Percentiles rank a stretch among this genome's conserved stretches.
phyloP scores from a whole-genome alignment of 2,329 filamentous ascomycete species.

The Clarireedia hainanense region DNA sequence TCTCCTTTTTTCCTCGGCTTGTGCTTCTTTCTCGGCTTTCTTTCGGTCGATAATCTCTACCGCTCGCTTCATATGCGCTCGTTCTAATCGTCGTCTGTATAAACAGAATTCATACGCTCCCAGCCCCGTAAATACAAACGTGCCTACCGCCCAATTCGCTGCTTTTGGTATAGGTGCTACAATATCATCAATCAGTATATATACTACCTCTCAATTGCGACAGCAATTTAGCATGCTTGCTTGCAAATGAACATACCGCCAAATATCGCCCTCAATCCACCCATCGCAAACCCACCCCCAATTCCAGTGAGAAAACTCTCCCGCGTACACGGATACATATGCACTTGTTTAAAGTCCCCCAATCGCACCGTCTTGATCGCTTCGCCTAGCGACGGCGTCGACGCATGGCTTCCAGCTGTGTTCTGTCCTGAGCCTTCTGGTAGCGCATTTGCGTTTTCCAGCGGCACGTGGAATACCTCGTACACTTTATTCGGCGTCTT shows the following conservation, averaged over 20 bases:
- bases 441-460: conserved; percentile 26
- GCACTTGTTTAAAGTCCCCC: conserved; percentile 63
- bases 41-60: conserved; percentile 75
- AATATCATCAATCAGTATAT: neutral
- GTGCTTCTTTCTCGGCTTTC: conserved; percentile 54
- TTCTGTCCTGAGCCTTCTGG: conserved; percentile 29
- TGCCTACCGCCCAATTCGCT: conserved; percentile 78
- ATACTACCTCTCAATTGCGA: neutral
- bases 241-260: conserved; percentile 48
- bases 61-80: conserved; percentile 74
- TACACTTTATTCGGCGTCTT: conserved; percentile 31
- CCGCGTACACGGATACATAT: conserved; percentile 75
- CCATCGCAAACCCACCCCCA: conserved; percentile 66
- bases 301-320: conserved; percentile 81
- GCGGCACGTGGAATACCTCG: conserved; percentile 32
- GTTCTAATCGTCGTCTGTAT: conserved; percentile 63
- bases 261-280: conserved; percentile 64
- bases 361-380: conserved; percentile 59
- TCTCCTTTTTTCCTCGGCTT: conserved; percentile 33
- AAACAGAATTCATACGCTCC: conserved; percentile 80
- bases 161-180: conserved; percentile 55
- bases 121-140: conserved; percentile 63
- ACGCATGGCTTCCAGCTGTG: conserved; percentile 24
- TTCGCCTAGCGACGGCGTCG: conserved; percentile 43
- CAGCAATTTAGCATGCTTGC: neutral